Evolutionary conservation across 192 early-diverging fungal genomes (phyloP).

Genomic region (Oehlia diaphana): DNA sequence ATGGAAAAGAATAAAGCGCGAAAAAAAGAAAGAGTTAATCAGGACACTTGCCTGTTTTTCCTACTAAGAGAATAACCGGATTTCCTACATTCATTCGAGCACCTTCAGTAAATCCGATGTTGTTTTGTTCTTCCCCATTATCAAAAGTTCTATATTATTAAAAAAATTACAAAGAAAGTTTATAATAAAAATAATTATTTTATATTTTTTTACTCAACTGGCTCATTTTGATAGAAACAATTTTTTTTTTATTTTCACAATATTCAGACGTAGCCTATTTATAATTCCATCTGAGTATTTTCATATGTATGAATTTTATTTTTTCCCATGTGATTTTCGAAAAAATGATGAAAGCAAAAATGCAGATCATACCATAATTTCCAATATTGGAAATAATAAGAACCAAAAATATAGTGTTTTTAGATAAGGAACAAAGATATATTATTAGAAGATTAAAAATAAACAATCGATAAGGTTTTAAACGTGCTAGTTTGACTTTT

Average conservation of each 20-base stretch:
- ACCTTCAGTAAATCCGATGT: not conserved
- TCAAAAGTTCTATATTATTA: not conserved
- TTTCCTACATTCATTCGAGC: not conserved
- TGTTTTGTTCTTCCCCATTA: not conserved
- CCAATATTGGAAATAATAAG: no score
- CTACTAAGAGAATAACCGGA: slow-evolving; percentile 13
- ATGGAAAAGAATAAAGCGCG: not conserved
- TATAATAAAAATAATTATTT: not conserved
- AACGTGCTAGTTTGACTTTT: no score
- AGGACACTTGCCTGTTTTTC: slow-evolving; percentile 11
- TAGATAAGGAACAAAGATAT: no score
- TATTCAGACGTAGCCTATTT: not conserved
- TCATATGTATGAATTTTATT: no score
- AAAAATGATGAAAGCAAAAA: no score
- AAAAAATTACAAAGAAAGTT: not conserved
- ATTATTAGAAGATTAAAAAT: no score
- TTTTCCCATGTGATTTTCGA: no score
- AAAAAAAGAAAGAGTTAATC: not conserved
- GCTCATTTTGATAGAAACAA: not conserved
- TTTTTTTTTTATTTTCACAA: no score
- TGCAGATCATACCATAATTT: no score
- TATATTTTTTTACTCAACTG: slow-evolving; percentile 10
- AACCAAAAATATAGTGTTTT: no score
- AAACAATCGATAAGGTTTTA: no score
- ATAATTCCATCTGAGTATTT: not conserved